Evolutionary conservation across 2,329 filamentous ascomycete genomes (phyloP).

Genomic region (Hypoxylon sp.): DNA sequence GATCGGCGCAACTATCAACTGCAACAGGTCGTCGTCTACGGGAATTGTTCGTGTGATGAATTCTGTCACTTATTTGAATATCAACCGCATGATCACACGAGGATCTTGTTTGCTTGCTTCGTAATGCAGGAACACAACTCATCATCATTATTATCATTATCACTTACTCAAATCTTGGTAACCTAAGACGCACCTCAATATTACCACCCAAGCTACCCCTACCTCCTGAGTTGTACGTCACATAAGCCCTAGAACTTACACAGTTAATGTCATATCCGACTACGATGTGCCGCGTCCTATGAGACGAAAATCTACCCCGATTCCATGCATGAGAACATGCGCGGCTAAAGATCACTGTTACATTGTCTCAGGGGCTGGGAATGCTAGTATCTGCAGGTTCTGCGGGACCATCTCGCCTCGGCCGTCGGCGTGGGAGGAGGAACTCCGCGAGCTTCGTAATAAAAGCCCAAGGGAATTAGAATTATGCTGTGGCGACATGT

Average conservation of each 20-base stretch:
- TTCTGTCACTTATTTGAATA: constrained; percentile 24
- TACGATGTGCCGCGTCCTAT: constrained; percentile 29
- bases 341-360: constrained; percentile 37
- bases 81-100: constrained; percentile 26
- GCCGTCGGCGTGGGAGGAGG: constrained; percentile 14
- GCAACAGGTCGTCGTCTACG: constrained; percentile 16
- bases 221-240: constrained; percentile 25
- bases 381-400: constrained; percentile 31
- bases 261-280: constrained; percentile 12
- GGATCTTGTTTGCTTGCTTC: constrained; percentile 13
- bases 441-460: constrained; percentile 5
- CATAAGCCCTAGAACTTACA: constrained; percentile 37
- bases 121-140: constrained; percentile 28
- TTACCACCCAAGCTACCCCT: constrained; percentile 31
- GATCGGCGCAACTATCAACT: constrained; percentile 26
- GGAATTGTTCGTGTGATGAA: constrained; percentile 29
- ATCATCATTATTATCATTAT: neutral
- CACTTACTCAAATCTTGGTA: constrained; percentile 31
- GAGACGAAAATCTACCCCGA: constrained; percentile 29
- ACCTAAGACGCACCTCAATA: constrained; percentile 25
- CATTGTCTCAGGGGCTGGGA: constrained; percentile 35
- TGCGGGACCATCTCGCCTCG: constrained; percentile 30
- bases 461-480: neutral
- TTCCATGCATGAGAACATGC: constrained; percentile 32
- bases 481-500: neutral